phyloP scores from a whole-genome alignment of 345 rosid genomes.

The Citrus trifoliata region DNA sequence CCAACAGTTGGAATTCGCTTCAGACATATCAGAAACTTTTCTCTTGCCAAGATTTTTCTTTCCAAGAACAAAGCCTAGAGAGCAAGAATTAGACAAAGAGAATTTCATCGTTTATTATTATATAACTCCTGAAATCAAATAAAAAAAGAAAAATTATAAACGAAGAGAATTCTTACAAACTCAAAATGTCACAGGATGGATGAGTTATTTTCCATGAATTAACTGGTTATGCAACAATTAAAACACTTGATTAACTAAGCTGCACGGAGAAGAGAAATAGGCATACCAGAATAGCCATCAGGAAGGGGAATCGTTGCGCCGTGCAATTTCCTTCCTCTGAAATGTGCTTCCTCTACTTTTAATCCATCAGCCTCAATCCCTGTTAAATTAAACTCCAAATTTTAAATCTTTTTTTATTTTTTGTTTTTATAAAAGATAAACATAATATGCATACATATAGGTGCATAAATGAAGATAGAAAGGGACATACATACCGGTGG shows the following conservation, averaged over 20 bases:
- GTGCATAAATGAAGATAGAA: background rate
- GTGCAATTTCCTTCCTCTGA: slow-evolving; percentile 81
- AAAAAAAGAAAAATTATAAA: too few relatives aligned
- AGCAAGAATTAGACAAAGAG: background rate
- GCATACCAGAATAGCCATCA: slow-evolving; percentile 64
- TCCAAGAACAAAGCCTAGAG: slow-evolving; percentile 70
- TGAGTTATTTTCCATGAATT: background rate
- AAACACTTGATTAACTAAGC: background rate
- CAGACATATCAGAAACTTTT: slow-evolving; percentile 39
- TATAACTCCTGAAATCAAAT: background rate
- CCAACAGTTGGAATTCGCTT: slow-evolving; percentile 48
- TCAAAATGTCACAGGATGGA: background rate
- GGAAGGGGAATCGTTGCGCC: slow-evolving; percentile 71
- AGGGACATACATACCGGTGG: slow-evolving; percentile 37
- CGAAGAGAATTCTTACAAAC: background rate
- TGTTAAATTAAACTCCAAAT: slow-evolving; percentile 10
- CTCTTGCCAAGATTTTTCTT: slow-evolving; percentile 51
- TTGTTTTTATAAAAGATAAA: too few relatives aligned
- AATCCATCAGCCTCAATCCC: slow-evolving; percentile 65
- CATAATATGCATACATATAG: background rate
- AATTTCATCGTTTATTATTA: background rate
- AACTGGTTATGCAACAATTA: background rate
- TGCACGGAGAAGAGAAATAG: background rate
- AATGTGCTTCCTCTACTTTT: slow-evolving; percentile 64
- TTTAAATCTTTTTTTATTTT: background rate